A percentile compares a stretch with the other conserved stretches of the same genome.
Evolutionary conservation across 441 rosid species (phyloP).

Genomic region (Gossypium laxum): DNA sequence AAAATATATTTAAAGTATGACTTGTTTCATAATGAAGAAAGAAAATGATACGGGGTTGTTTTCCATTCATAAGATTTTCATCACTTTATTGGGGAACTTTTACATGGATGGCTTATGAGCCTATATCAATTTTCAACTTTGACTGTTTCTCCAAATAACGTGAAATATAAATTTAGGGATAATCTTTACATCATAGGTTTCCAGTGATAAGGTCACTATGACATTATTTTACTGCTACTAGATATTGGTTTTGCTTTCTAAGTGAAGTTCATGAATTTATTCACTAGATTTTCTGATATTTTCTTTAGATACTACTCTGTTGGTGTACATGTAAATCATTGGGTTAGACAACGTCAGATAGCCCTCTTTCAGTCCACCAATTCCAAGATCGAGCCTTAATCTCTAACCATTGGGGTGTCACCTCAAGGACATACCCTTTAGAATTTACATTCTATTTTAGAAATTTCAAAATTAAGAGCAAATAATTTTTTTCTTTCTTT

Average conservation of each 20-base stretch:
- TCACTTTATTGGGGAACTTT: constrained; percentile 1
- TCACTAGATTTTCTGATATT: not conserved
- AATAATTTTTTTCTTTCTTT: constrained; percentile 19
- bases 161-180: not conserved
- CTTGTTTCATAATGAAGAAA: not conserved
- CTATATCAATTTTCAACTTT: not conserved
- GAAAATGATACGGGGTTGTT: not conserved
- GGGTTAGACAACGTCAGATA: not conserved
- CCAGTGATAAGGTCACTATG: not conserved
- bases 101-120: not conserved
- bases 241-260: not conserved
- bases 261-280: not conserved
- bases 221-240: not conserved
- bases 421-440: not conserved
- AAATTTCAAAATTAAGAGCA: constrained; percentile 4
- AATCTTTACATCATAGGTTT: not conserved
- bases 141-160: not conserved
- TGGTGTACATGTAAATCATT: not conserved
- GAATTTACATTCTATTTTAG: constrained; percentile 9
- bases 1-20: not conserved
- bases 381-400: not conserved
- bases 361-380: not conserved
- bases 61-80: not conserved
- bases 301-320: not conserved
- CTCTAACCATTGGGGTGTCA: not conserved